Evolutionary conservation across 129 eudicot species (phyloP).

Genomic region (Flaveria brownii): DNA sequence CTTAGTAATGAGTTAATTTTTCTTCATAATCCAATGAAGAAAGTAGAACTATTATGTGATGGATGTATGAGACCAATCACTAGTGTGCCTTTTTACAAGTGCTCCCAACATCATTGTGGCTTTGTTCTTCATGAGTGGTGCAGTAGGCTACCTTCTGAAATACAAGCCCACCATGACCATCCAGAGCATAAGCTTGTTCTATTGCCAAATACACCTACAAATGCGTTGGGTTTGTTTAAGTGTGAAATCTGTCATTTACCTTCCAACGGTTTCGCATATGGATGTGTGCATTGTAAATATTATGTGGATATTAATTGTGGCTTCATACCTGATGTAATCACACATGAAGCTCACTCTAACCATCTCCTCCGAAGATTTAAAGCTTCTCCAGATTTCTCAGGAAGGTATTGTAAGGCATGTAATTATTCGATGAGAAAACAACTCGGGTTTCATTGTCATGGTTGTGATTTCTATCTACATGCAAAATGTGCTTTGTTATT

Average conservation of each 20-base stretch:
- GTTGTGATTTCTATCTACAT: too few relatives aligned
- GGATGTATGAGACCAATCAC: background rate
- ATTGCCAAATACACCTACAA: background rate
- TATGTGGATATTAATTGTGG: background rate
- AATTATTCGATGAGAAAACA: too few relatives aligned
- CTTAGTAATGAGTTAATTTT: background rate
- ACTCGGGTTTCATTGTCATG: too few relatives aligned
- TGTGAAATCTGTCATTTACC: background rate
- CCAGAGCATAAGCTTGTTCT: slow-evolving; percentile 7
- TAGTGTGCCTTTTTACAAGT: slow-evolving; percentile 1
- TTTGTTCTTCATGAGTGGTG: slow-evolving; percentile 13
- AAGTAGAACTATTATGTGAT: background rate
- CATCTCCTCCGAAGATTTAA: background rate
- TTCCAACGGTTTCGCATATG: background rate
- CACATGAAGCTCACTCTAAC: background rate
- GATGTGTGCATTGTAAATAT: background rate
- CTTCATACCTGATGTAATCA: background rate
- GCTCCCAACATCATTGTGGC: background rate
- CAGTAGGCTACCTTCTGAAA: background rate
- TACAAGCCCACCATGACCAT: background rate
- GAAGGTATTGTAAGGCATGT: too few relatives aligned
- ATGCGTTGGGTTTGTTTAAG: too few relatives aligned
- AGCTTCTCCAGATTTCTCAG: background rate
- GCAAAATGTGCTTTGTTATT: too few relatives aligned
- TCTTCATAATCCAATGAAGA: background rate